Percentiles rank a stretch among this genome's conserved stretches.
Conservation (phyloP, 257 asterid genomes). For the Anisodus tanguticus region DNA sequence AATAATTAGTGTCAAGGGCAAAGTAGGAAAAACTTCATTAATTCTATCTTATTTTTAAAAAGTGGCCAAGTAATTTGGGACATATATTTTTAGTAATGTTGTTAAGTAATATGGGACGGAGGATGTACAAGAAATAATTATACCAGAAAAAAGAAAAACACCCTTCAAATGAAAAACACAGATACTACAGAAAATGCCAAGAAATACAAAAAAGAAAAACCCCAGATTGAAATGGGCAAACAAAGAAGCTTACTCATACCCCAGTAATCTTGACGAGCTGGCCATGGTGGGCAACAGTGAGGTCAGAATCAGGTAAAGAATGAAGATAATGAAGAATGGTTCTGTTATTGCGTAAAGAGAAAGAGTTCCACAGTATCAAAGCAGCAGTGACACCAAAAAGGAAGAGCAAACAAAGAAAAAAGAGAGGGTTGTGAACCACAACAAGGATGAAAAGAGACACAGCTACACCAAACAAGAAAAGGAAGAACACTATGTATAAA, state of each 20-base stretch:
- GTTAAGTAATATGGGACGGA: too few species aligned
- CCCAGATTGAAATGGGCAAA: background rate
- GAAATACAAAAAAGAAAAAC: background rate
- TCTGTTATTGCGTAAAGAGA: conserved; percentile 30
- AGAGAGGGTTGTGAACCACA: conserved; percentile 45
- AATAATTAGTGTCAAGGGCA: too few species aligned
- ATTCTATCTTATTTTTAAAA: too few species aligned
- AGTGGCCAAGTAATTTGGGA: too few species aligned
- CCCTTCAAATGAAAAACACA: background rate
- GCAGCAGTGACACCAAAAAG: conserved; percentile 38
- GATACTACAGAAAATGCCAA: background rate
- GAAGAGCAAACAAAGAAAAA: conserved; percentile 38
- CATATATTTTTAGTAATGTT: too few species aligned
- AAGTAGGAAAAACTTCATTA: too few species aligned
- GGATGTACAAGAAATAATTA: background rate
- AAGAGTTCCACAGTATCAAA: conserved; percentile 50
- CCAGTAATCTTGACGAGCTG: conserved; percentile 55
- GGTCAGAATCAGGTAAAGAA: conserved; percentile 49
- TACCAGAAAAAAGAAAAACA: background rate
- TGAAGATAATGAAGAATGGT: conserved; percentile 40
- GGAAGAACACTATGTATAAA: conserved; percentile 34
- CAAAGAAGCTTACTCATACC: conserved; percentile 32
- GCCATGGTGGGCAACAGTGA: conserved; percentile 43
- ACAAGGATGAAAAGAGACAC: conserved; percentile 48
- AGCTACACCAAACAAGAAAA: conserved; percentile 43